Conservation (phyloP, 2,329 filamentous ascomycete genomes). For the Fusarium kyushuense region DNA sequence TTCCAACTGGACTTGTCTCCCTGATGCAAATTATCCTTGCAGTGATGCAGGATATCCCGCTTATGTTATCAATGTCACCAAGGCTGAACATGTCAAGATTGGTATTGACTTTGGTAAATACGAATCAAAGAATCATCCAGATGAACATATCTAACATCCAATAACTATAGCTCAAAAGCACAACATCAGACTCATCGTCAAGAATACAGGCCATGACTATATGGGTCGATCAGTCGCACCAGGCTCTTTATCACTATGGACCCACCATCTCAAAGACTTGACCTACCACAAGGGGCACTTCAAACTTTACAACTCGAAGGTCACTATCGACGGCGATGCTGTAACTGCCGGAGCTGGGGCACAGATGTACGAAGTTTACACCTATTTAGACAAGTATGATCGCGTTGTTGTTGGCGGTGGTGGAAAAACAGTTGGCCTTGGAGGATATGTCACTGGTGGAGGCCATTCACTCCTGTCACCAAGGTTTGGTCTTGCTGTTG, state of each 20-base stretch:
- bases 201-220: slow-evolving; percentile 59
- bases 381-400: slow-evolving; percentile 57
- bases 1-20: slow-evolving; percentile 65
- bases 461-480: slow-evolving; percentile 68
- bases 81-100: slow-evolving; percentile 50
- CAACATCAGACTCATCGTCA: slow-evolving; percentile 58
- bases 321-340: slow-evolving; percentile 59
- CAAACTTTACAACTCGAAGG: slow-evolving; percentile 56
- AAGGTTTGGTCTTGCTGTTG: slow-evolving; percentile 69
- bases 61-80: slow-evolving; percentile 54
- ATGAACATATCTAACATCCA: not conserved
- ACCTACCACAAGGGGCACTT: slow-evolving; percentile 56
- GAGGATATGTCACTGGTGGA: slow-evolving; percentile 71
- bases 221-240: slow-evolving; percentile 60
- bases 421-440: slow-evolving; percentile 67
- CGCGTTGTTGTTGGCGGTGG: slow-evolving; percentile 67
- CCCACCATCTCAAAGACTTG: slow-evolving; percentile 59
- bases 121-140: accelerated
- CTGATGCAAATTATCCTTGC: slow-evolving; percentile 54
- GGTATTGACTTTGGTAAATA: slow-evolving; percentile 58
- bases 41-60: slow-evolving; percentile 51
- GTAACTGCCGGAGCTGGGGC: slow-evolving; percentile 67
- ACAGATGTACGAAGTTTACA: slow-evolving; percentile 63
- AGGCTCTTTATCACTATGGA: slow-evolving; percentile 67
- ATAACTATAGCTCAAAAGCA: slow-evolving; percentile 54